phyloP scores from a whole-genome alignment of 495 filamentous ascomycete genomes.

The Neurospora sp. region DNA sequence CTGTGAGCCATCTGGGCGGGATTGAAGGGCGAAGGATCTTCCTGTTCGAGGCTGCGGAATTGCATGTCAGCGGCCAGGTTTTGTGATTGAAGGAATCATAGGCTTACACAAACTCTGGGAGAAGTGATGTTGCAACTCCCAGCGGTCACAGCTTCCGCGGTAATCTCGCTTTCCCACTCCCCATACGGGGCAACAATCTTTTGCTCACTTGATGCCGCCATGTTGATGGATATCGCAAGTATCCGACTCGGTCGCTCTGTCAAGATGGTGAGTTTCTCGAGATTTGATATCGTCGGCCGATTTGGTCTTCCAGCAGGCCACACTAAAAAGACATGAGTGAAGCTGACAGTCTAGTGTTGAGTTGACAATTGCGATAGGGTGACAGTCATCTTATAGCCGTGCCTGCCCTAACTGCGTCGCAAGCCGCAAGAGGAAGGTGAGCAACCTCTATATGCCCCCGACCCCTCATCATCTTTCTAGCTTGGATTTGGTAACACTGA shows the following conservation, averaged over 20 bases:
- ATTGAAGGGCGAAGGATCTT: conserved; percentile 33
- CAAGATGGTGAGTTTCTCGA: not conserved
- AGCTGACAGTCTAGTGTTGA: not conserved
- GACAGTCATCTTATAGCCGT: not conserved
- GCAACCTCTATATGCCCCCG: not conserved
- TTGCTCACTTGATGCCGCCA: not conserved
- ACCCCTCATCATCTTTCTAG: not conserved
- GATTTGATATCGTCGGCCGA: not conserved
- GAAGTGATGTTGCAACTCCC: conserved; percentile 15
- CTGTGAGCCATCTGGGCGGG: conserved; percentile 7
- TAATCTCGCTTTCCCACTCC: conserved; percentile 35
- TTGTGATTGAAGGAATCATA: not conserved
- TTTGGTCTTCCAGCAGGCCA: not conserved
- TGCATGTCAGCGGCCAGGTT: not conserved
- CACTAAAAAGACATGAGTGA: not conserved
- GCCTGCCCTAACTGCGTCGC: not conserved
- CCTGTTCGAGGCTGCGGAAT: conserved; percentile 14
- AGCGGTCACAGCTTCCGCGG: conserved; percentile 26
- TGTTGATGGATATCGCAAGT: not conserved
- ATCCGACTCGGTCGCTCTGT: not conserved
- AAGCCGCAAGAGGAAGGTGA: not conserved
- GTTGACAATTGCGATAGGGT: not conserved
- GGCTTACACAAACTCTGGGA: conserved; percentile 19
- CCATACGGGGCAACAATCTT: conserved; percentile 26
- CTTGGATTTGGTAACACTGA: not conserved